Evolutionary conservation across 208 protist species (phyloP).

Genomic region (Leishmania lainsoni): DNA sequence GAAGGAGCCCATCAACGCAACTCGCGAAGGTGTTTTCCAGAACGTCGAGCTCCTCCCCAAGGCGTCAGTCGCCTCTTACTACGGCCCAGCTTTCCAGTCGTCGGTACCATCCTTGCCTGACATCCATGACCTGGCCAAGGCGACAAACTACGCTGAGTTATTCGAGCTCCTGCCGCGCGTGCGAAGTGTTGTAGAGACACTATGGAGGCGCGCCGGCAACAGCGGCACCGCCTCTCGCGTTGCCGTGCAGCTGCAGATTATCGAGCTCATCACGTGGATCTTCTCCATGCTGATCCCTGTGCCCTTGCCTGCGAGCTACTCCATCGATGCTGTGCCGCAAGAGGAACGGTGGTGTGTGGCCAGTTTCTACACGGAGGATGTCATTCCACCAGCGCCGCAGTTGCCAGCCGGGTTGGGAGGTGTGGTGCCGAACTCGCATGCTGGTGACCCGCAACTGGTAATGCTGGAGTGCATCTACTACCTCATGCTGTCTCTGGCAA

Average conservation of each 20-base stretch:
- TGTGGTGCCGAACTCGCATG: constrained; percentile 15
- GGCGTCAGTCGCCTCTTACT: constrained; percentile 41
- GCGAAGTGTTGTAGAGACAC: constrained; percentile 30
- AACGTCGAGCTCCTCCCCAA: constrained; percentile 51
- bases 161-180: constrained; percentile 24
- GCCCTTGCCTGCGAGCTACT: constrained; percentile 31
- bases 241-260: constrained; percentile 76
- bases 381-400: constrained; percentile 3
- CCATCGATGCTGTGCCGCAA: constrained; percentile 15
- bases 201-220: constrained; percentile 60
- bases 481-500: constrained; percentile 62
- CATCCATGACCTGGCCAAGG: constrained; percentile 27
- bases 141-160: constrained; percentile 34
- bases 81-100: constrained; percentile 39
- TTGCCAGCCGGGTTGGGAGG: not conserved
- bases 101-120: constrained; percentile 33
- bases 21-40: constrained; percentile 25
- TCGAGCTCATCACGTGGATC: constrained; percentile 71
- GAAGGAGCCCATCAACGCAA: constrained; percentile 15
- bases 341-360: constrained; percentile 31
- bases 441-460: constrained; percentile 39
- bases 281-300: constrained; percentile 65
- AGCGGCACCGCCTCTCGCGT: constrained; percentile 71
- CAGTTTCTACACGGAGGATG: constrained; percentile 31
- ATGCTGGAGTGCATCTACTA: constrained; percentile 54